Base-by-base conservation (phyloP, 371 early-diverging fungal genomes). In the Circinella minor region DNA sequence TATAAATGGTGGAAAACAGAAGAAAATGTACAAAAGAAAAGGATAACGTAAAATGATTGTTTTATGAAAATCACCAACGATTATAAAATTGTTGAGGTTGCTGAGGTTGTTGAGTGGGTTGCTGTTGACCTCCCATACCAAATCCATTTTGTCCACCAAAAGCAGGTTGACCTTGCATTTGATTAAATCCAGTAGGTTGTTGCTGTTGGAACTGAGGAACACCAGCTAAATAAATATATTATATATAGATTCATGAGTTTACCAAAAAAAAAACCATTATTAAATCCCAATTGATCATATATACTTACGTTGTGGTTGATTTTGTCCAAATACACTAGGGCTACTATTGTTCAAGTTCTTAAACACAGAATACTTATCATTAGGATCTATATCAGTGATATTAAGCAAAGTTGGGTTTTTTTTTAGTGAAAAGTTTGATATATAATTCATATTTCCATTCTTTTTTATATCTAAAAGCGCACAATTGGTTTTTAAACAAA, bases 361-460 rank as follows among this genome's bases (percentile, higher is more conserved):
- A 54, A 84, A 84, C 27, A 81, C 76, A 10, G 84, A 66, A 61
- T 84, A 84, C 64, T 77, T 81, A 68, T 84, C 84, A 61, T 63
- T 78, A 36, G 77, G 68, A 65, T 75, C 74, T 17, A 51, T n/a
- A n/a, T 47, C 47, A 47, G 47, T 15, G 11, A 11, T 47, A 47
- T 47, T 47, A 47, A 47, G 47, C 47, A 60, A 61, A 37, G 55
- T 27, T 27, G 27, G 27, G 27, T n/a, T n/a, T n/a, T n/a, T n/a
- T n/a, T n/a, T 27, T 27, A 27, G 27, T 27, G 27, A 27, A 27
- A 27, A 27, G 27, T 27, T 27, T 27, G 27, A 27, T 27, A 27
- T 27, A 27, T 27, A 27, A 27, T 27, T 27, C 27, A 27, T 27
- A 27, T 27, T 27, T 27, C 0, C 27, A 27, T 27, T 27, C 27